These are phyloP conservation scores for Chlamydomonas sphaeroides DNA, from an alignment of 139 green algal species.

Conservation along the genomic window DNA sequence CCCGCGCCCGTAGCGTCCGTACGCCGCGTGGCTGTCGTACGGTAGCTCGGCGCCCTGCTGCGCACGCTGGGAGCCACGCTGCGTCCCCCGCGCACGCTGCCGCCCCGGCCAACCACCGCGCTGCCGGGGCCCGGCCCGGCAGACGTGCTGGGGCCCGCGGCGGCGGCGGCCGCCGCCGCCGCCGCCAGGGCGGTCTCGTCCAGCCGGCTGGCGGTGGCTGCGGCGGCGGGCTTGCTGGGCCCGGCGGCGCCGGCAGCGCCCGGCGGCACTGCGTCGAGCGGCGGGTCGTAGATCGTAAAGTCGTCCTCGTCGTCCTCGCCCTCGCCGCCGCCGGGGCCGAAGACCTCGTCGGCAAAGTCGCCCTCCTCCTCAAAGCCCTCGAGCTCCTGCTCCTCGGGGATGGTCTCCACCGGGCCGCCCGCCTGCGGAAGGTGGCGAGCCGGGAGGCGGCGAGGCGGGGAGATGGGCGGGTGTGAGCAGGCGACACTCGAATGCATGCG, in stretches of 20 bases:
- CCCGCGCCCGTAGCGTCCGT: slow-evolving; percentile 14
- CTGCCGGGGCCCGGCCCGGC: slow-evolving; percentile 7
- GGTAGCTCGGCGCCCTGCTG: slow-evolving; percentile 3
- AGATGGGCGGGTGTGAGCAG: no score
- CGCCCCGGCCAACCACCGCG: background rate
- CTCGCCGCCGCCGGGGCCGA: background rate
- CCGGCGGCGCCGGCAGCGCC: background rate
- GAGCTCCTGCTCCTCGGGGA: slow-evolving; percentile 33
- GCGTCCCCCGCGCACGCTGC: background rate
- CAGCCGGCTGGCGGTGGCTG: background rate
- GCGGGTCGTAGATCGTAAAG: slow-evolving; percentile 26
- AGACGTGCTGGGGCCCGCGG: background rate
- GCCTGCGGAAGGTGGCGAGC: no score
- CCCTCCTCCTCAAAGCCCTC: slow-evolving; percentile 25
- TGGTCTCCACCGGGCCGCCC: no score
- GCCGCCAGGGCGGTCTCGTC: background rate
- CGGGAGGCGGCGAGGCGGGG: no score
- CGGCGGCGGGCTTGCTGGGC: background rate
- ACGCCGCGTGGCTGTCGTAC: no score
- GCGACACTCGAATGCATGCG: no score
- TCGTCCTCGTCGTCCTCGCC: slow-evolving; percentile 14
- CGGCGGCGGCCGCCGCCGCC: background rate
- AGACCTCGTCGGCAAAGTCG: background rate
- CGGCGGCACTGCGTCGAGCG: background rate
- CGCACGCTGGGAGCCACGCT: background rate